These are phyloP conservation scores for Sarocladium strictum DNA, from an alignment of 2,329 filamentous ascomycete genomes.

Conservation along the genomic window DNA sequence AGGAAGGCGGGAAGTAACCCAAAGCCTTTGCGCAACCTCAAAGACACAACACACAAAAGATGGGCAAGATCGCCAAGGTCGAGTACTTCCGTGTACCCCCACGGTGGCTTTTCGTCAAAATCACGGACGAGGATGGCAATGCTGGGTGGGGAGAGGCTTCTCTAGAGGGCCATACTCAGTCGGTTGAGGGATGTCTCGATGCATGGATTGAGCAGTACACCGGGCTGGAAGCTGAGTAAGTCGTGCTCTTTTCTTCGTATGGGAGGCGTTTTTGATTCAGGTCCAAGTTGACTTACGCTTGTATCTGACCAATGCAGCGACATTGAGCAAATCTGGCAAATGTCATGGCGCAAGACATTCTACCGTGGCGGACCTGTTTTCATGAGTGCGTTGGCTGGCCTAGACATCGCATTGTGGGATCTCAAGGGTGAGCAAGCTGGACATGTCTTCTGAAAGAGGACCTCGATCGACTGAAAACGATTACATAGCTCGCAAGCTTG, in stretches of 20 bases:
- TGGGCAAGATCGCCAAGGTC: slow-evolving; percentile 36
- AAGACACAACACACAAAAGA: slow-evolving; percentile 13
- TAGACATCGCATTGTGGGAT: slow-evolving; percentile 78
- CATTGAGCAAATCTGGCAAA: slow-evolving; percentile 78
- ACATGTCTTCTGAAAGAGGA: background rate
- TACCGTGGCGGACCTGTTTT: slow-evolving; percentile 75
- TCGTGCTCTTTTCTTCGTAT: background rate
- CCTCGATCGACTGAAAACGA: background rate
- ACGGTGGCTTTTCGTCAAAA: slow-evolving; percentile 73
- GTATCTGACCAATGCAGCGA: slow-evolving; percentile 45
- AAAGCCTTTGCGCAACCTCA: no score
- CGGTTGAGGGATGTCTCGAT: slow-evolving; percentile 68
- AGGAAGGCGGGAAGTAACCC: no score
- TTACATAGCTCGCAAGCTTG: slow-evolving; percentile 35
- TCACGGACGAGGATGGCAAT: slow-evolving; percentile 59
- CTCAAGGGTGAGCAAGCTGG: slow-evolving; percentile 45
- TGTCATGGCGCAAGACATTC: slow-evolving; percentile 64
- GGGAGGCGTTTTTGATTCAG: background rate
- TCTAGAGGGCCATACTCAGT: slow-evolving; percentile 66
- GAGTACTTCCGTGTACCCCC: slow-evolving; percentile 72
- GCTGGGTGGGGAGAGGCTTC: slow-evolving; percentile 71
- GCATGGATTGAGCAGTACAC: slow-evolving; percentile 56
- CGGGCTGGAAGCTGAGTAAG: slow-evolving; percentile 65
- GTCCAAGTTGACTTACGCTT: background rate
- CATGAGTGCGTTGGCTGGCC: slow-evolving; percentile 71